Percentiles rank a stretch among this genome's conserved stretches.
Evolutionary conservation across 208 protist genomes (phyloP).

Genomic region (Polymyxa betae): DNA sequence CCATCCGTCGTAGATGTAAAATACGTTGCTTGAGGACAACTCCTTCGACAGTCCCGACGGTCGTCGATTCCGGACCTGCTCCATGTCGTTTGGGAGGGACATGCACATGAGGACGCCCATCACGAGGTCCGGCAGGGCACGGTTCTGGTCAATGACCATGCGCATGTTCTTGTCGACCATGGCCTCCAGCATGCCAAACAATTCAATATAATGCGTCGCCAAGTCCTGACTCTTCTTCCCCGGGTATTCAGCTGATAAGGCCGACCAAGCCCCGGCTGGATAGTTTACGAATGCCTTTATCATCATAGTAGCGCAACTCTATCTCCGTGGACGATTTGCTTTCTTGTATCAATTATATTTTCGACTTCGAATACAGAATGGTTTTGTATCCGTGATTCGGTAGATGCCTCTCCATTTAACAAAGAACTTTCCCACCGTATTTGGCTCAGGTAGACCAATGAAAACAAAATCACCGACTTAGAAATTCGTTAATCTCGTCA

Average conservation of each 20-base stretch:
- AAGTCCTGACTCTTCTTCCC: background rate
- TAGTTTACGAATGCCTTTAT: background rate
- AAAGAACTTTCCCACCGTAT: no score
- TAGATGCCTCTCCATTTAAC: no score
- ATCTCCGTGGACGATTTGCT: no score
- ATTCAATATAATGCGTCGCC: background rate
- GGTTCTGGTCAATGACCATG: background rate
- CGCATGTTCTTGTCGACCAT: background rate
- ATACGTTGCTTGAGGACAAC: constrained; percentile 2
- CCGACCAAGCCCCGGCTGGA: background rate
- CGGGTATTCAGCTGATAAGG: background rate
- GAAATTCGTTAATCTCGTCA: no score
- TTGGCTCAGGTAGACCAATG: no score
- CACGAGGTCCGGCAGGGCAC: background rate
- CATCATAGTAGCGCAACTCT: no score
- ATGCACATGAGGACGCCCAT: background rate
- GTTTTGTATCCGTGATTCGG: no score
- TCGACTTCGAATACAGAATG: no score
- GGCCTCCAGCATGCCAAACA: background rate
- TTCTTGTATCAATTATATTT: no score
- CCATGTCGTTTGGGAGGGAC: background rate
- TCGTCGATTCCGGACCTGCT: background rate
- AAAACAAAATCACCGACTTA: no score
- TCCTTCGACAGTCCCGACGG: background rate
- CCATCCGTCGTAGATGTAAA: background rate